Evolutionary conservation across 148 eudicot species (phyloP).

Genomic region (Spergularia marina): DNA sequence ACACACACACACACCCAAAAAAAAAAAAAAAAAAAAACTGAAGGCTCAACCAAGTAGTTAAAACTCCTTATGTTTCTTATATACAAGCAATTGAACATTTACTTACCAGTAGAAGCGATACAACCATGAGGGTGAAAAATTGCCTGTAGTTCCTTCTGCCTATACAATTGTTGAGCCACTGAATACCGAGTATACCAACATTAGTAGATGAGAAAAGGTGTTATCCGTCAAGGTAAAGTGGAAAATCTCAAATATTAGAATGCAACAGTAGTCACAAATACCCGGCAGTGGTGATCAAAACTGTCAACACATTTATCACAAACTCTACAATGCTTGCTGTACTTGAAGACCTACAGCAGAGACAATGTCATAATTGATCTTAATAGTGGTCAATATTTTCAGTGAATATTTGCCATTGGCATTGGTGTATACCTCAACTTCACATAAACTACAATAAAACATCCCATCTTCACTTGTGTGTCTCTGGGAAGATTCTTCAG

Average conservation of each 20-base stretch:
- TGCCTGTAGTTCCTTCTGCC: conserved; percentile 80
- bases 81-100: conserved; percentile 23
- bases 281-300: conserved; percentile 99
- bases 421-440: conserved; percentile 74
- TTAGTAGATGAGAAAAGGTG: conserved; percentile 5
- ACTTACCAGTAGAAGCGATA: conserved; percentile 80
- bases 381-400: not conserved
- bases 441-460: conserved; percentile 98
- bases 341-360: conserved; percentile 80
- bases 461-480: conserved; percentile 93
- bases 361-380: conserved; percentile 5
- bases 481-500: conserved; percentile 63
- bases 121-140: conserved; percentile 94
- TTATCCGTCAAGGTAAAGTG: conserved; percentile 3
- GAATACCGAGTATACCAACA: conserved; percentile 34
- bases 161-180: conserved; percentile 70
- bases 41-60: not conserved
- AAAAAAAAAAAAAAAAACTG: not conserved
- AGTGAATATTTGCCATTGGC: not conserved
- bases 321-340: conserved; percentile 99
- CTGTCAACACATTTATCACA: conserved; percentile 94
- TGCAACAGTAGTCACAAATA: conserved; percentile 28
- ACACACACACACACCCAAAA: too few species aligned
- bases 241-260: not conserved
- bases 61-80: not conserved